Conservation (phyloP, 2,329 filamentous ascomycete genomes). For the Bisporella sp. region DNA sequence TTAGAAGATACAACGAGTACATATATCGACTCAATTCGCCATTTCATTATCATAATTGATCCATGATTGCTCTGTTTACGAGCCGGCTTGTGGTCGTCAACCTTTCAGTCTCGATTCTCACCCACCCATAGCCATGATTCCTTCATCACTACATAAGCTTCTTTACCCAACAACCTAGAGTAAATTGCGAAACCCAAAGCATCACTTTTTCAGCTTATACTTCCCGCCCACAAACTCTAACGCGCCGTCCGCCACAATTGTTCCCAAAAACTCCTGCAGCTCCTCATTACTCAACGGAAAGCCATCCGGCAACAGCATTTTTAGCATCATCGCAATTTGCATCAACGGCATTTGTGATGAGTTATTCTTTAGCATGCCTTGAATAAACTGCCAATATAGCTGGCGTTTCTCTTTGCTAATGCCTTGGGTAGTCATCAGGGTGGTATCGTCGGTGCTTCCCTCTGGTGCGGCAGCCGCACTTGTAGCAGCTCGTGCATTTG, state of each 20-base stretch:
- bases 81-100: too few relatives aligned
- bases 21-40: not conserved
- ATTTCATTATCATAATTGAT: not conserved
- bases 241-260: slow-evolving; percentile 67
- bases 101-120: too few relatives aligned
- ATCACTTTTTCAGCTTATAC: slow-evolving; percentile 59
- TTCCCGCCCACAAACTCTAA: slow-evolving; percentile 65
- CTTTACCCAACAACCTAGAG: not conserved
- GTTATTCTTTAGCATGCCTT: slow-evolving; percentile 92
- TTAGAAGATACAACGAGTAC: too few relatives aligned
- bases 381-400: slow-evolving; percentile 87
- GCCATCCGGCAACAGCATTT: slow-evolving; percentile 80
- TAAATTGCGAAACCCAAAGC: not conserved
- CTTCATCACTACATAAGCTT: not conserved
- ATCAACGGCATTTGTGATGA: slow-evolving; percentile 70
- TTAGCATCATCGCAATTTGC: slow-evolving; percentile 90
- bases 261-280: slow-evolving; percentile 68
- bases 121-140: not conserved
- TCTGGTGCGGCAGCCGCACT: slow-evolving; percentile 10
- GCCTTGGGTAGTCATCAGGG: slow-evolving; percentile 37
- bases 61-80: not conserved
- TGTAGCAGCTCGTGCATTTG: slow-evolving; percentile 20
- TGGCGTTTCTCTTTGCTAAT: slow-evolving; percentile 58
- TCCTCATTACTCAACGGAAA: slow-evolving; percentile 90
- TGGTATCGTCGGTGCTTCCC: slow-evolving; percentile 18